A percentile compares a stretch with the other conserved stretches of the same genome.
phyloP scores from a whole-genome alignment of 2,329 filamentous ascomycete species.

The Falciphora oryzae region DNA sequence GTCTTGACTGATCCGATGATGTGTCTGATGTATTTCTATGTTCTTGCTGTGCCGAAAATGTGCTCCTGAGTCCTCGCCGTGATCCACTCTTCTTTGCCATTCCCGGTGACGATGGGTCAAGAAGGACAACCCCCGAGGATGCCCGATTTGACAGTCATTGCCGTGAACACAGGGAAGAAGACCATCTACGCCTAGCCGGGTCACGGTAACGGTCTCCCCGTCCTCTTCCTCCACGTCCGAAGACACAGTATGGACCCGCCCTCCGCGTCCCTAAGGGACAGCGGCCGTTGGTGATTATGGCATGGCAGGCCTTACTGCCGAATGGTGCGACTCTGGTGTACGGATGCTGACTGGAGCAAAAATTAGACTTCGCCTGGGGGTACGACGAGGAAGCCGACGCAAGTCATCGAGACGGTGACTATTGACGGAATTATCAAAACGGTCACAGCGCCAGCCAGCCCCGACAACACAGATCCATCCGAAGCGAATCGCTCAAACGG shows the following conservation, averaged over 20 bases:
- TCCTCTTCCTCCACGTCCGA: neutral
- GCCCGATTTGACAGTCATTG: neutral
- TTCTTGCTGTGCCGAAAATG: neutral
- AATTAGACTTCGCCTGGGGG: neutral
- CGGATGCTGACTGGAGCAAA: neutral
- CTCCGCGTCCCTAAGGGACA: neutral
- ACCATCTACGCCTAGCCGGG: too few species aligned
- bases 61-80: neutral
- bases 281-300: neutral
- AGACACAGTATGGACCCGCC: neutral
- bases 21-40: neutral
- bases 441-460: slow-evolving; percentile 41
- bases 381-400: neutral
- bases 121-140: neutral
- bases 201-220: neutral
- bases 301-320: neutral
- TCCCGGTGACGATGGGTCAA: neutral
- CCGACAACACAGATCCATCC: slow-evolving; percentile 12
- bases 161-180: neutral
- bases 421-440: slow-evolving; percentile 47
- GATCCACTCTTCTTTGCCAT: neutral
- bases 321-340: neutral
- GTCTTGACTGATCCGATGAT: slow-evolving; percentile 9
- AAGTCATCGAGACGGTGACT: slow-evolving; percentile 46
- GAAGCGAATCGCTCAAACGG: slow-evolving; percentile 9